phyloP scores from a whole-genome alignment of 768 basidiomycete species.

The Russula sp. region DNA sequence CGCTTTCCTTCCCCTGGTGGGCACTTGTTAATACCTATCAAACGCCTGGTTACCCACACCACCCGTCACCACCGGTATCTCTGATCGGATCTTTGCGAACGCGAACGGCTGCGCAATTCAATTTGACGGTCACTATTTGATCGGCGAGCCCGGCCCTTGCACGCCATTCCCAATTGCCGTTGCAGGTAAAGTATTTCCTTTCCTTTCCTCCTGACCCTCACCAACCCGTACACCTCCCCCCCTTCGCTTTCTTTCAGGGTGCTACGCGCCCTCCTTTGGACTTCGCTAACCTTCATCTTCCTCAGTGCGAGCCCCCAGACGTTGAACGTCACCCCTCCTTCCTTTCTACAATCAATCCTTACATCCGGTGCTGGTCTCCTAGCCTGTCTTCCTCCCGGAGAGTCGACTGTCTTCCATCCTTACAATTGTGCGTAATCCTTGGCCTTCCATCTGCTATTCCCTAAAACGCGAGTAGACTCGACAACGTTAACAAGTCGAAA shows the following conservation, averaged over 20 bases:
- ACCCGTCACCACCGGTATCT: too few species aligned
- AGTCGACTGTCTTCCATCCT: not conserved
- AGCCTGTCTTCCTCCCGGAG: not conserved
- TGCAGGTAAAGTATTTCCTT: conserved; percentile 17
- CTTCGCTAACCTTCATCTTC: conserved; percentile 32
- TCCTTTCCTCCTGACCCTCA: conserved; percentile 8
- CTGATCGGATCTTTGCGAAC: not conserved
- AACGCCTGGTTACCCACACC: too few species aligned
- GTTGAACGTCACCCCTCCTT: conserved; percentile 18
- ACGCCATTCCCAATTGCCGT: not conserved
- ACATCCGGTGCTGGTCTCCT: conserved; percentile 14
- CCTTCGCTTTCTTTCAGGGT: conserved; percentile 25
- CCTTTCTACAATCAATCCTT: not conserved
- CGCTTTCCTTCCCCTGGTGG: not conserved
- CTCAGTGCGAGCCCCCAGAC: conserved; percentile 23
- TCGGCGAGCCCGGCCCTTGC: not conserved
- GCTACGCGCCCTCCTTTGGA: conserved; percentile 11
- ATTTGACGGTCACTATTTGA: conserved; percentile 8
- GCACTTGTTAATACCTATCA: not conserved
- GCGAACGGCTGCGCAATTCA: not conserved
- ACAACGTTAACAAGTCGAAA: conserved; percentile 29
- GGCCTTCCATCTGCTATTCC: not conserved
- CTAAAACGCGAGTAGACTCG: not conserved
- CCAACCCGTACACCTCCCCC: conserved; percentile 25
- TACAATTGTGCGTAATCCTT: not conserved